Evolutionary conservation across 805 yeast genomes (phyloP), one percentile per base, ranked within the genome.

Genomic region (Yarrowia yakushimensis): DNA sequence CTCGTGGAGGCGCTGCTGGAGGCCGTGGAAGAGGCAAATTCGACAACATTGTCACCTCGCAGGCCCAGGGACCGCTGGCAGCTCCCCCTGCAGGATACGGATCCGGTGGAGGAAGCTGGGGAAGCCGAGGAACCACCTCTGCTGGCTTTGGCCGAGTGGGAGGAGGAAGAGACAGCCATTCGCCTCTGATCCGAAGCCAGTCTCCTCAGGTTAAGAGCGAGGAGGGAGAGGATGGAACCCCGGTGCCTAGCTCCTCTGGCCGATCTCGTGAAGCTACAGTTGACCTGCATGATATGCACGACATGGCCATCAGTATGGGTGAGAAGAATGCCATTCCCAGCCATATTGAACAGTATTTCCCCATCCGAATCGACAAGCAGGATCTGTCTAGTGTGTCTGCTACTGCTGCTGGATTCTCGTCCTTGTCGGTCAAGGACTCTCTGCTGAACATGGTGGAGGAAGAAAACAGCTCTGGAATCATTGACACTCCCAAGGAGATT

Each of bases 51-150:
- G 61, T 68, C 10, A 61, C 65, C 10, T 55, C 61, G 8, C 61
- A 55, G 39, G 74, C 72, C 13, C 76, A 74, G 37, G 77, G 77
- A 2, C 74, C 77, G n/a, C 67, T 74, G 12, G 70, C 72, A 6
- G 76, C 76, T 0, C 75, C 75, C 2, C 37, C 68, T 0, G 65
- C 67, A 9, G 70, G 64, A 9, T 68, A 69, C 12, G 61, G 61
- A n/a, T 8, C 13, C 6, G 34, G 39, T 11, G 37, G 39, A 3
- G 46, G 48, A 20, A n/a, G 61, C 48, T 37, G 43, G 43, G 60
- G 46, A 27, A 11, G 54, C 11, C 41, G 54, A 13, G 54, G 62
- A 18, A 42, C 54, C 13, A 45, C 41, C 1, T 39, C 48, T 3
- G 48, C 62, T 2, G 62, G 54, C 2, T 59, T 34, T 18, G 22